A percentile compares a stretch with the other conserved stretches of the same genome.
phyloP scores from a whole-genome alignment of 257 asterid species.

The Solanum acaule region DNA sequence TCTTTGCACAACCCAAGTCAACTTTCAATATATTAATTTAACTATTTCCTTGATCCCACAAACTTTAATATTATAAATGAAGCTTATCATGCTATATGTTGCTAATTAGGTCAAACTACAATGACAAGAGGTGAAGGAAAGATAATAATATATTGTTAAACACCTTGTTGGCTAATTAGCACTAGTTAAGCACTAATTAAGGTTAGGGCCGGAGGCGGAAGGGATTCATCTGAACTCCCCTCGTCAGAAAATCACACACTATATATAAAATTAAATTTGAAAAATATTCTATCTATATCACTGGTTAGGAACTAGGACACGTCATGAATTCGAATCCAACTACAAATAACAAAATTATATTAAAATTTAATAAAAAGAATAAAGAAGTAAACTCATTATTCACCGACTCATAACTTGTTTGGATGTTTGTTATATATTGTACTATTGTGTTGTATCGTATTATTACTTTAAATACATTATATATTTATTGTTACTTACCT shows the following conservation, averaged over 20 bases:
- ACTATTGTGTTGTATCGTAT: background rate
- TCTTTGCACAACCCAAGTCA: background rate
- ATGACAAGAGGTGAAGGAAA: background rate
- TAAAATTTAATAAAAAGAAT: too few relatives aligned
- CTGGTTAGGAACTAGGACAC: accelerated
- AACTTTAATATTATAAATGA: background rate
- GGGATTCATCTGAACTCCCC: background rate
- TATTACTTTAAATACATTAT: too few relatives aligned
- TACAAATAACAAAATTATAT: background rate
- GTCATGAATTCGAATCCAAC: background rate
- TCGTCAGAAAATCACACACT: too few relatives aligned
- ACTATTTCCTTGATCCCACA: background rate
- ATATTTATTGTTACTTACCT: too few relatives aligned
- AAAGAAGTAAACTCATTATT: background rate
- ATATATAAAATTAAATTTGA: too few relatives aligned
- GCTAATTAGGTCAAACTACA: background rate
- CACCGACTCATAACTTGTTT: background rate
- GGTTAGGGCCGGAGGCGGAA: too few relatives aligned
- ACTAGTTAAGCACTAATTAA: background rate
- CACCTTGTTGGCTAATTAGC: background rate
- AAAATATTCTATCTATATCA: too few relatives aligned
- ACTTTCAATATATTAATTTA: background rate
- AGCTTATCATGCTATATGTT: background rate
- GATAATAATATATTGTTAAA: background rate
- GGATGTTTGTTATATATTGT: too few relatives aligned